phyloP scores from a whole-genome alignment of 192 early-diverging fungal genomes.

The Linnemannia schmuckeri region DNA sequence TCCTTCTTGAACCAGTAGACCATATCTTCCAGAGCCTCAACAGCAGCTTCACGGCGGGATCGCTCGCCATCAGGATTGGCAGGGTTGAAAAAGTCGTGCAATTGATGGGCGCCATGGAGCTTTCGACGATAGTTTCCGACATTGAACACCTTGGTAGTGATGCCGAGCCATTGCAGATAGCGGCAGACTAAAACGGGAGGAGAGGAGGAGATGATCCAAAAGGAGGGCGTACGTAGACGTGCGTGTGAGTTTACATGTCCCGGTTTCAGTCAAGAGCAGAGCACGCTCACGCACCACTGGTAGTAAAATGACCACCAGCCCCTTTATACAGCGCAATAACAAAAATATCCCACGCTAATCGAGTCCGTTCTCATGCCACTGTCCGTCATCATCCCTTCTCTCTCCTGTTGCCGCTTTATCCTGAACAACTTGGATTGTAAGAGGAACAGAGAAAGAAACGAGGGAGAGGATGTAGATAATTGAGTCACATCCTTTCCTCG shows the following conservation, averaged over 20 bases:
- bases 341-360: slow-evolving; percentile 1
- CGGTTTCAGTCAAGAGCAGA: neutral
- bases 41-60: slow-evolving; percentile 84
- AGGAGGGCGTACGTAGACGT: neutral
- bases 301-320: neutral
- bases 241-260: neutral
- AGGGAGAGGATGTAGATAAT: neutral
- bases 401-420: neutral
- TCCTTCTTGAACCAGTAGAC: slow-evolving; percentile 90
- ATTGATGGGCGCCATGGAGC: slow-evolving; percentile 82
- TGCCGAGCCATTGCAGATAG: slow-evolving; percentile 96
- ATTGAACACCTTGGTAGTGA: slow-evolving; percentile 95
- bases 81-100: slow-evolving; percentile 95
- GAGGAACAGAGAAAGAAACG: neutral
- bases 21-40: slow-evolving; percentile 92
- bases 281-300: no score
- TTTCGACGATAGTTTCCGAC: slow-evolving; percentile 98
- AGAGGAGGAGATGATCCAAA: slow-evolving; percentile 6
- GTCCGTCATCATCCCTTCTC: neutral
- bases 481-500: neutral
- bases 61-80: slow-evolving; percentile 76
- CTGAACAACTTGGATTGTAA: neutral
- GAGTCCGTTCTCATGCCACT: neutral
- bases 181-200: slow-evolving; percentile 75
- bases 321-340: neutral